phyloP scores from a whole-genome alignment of 1,284 basidiomycete species.

The Cutaneotrichosporon cyanovorans region DNA sequence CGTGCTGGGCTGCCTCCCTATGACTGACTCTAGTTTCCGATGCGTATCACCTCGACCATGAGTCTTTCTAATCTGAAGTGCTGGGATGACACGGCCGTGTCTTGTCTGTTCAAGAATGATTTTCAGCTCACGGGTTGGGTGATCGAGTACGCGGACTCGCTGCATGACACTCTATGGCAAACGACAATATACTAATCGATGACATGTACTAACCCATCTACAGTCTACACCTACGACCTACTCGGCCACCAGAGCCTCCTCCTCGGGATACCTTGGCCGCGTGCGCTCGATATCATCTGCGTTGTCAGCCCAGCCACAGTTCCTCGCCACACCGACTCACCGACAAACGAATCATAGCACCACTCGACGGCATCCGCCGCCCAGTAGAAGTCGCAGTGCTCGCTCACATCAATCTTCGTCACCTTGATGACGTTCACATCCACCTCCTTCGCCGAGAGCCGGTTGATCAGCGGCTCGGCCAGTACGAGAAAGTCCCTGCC shows the following conservation, averaged over 20 bases:
- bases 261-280: conserved; percentile 33
- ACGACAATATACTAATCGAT: too few species aligned
- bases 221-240: too few species aligned
- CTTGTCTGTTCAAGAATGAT: too few species aligned
- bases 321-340: conserved; percentile 20
- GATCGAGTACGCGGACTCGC: too few species aligned
- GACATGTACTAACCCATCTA: too few species aligned
- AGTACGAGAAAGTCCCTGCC: conserved; percentile 51
- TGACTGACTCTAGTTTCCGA: neutral
- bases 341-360: conserved; percentile 48
- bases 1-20: too few species aligned
- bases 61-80: neutral
- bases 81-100: too few species aligned
- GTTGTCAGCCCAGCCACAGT: neutral
- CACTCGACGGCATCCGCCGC: conserved; percentile 57
- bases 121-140: too few species aligned
- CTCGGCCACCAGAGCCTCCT: conserved; percentile 8
- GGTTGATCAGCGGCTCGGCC: conserved; percentile 50
- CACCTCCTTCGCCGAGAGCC: conserved; percentile 48
- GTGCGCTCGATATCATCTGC: conserved; percentile 41
- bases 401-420: conserved; percentile 50
- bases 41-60: neutral
- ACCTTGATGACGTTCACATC: conserved; percentile 52
- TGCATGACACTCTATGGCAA: too few species aligned
- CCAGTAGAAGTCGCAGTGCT: conserved; percentile 52